Conservation (phyloP, 75 land plant species). For the Picea sitchensis region DNA sequence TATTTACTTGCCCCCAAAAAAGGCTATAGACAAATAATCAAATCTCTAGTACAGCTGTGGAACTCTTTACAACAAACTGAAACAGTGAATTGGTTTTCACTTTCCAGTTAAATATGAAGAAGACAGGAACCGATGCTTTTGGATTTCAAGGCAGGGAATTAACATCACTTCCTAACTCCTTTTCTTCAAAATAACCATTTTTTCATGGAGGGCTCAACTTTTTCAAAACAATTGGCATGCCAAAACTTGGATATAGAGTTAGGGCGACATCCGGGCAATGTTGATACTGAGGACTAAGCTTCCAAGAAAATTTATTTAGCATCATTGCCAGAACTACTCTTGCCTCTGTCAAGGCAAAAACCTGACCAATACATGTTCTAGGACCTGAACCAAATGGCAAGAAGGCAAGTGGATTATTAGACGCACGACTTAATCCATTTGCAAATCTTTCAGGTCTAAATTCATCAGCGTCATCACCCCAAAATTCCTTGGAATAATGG, state of each 20-base stretch:
- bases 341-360: conserved; percentile 37
- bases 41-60: too few species aligned
- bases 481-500: conserved; percentile 20
- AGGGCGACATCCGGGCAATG: conserved; percentile 38
- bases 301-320: conserved; percentile 33
- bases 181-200: too few species aligned
- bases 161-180: too few species aligned
- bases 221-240: conserved; percentile 34
- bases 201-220: conserved; percentile 10
- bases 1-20: too few species aligned
- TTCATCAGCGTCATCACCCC: conserved; percentile 39
- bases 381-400: conserved; percentile 49
- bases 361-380: conserved; percentile 48
- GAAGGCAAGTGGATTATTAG: conserved; percentile 22
- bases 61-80: too few species aligned
- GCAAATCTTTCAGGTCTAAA: conserved; percentile 36
- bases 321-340: conserved; percentile 27
- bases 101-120: too few species aligned
- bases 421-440: conserved; percentile 24
- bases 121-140: too few species aligned
- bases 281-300: conserved; percentile 23
- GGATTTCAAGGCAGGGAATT: too few species aligned
- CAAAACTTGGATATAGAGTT: conserved; percentile 34
- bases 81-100: too few species aligned
- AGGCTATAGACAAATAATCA: too few species aligned